These are phyloP conservation scores for Kwoniella dejecticola DNA, from an alignment of 768 basidiomycete genomes.

Conservation along the genomic window DNA sequence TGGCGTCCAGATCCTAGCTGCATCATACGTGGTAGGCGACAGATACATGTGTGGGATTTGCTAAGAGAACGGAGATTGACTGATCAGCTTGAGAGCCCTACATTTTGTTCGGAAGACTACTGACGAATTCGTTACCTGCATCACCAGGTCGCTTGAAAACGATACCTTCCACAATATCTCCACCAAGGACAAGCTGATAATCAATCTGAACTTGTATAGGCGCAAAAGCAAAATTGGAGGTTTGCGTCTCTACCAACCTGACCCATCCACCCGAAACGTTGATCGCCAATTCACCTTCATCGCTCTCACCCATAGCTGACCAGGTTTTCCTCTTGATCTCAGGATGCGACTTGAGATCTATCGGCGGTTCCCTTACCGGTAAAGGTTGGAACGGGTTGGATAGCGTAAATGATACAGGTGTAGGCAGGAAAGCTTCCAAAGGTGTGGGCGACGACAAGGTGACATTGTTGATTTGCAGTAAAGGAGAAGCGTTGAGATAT, in stretches of 20 bases:
- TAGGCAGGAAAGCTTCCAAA: constrained; percentile 37
- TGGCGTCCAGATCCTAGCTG: constrained; percentile 98
- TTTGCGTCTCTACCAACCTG: constrained; percentile 34
- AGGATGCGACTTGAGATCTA: constrained; percentile 84
- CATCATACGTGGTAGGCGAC: constrained; percentile 79
- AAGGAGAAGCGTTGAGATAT: constrained; percentile 65
- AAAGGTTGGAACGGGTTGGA: constrained; percentile 62
- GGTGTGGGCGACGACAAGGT: constrained; percentile 45
- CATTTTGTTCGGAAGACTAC: background rate
- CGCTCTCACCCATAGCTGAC: constrained; percentile 82
- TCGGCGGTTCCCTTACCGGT: constrained; percentile 63
- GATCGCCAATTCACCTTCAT: constrained; percentile 93
- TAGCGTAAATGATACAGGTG: constrained; percentile 43
- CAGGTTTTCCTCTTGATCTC: constrained; percentile 91
- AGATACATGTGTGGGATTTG: constrained; percentile 92
- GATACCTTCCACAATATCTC: constrained; percentile 56
- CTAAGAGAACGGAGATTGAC: constrained; percentile 58
- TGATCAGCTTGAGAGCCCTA: constrained; percentile 3
- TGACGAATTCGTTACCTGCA: constrained; percentile 38
- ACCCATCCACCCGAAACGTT: constrained; percentile 62
- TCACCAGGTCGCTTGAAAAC: constrained; percentile 43
- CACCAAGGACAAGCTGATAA: constrained; percentile 52
- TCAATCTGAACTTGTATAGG: constrained; percentile 50
- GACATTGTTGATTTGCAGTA: constrained; percentile 37
- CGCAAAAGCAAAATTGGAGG: constrained; percentile 63